Conservation (phyloP, 2,329 filamentous ascomycete genomes). For the Aspergillus transmontanensis region DNA sequence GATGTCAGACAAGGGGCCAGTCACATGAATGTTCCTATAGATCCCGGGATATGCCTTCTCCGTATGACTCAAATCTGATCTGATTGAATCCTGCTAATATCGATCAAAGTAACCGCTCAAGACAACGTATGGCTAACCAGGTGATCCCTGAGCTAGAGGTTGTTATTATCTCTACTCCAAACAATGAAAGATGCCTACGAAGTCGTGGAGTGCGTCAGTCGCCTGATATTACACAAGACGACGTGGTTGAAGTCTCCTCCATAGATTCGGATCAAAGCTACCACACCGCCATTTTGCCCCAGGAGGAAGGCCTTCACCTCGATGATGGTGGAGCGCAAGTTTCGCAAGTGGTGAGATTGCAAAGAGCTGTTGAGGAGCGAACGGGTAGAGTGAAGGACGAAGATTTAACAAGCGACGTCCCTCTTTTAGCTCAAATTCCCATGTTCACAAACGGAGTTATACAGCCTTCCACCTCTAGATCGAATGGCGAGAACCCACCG, state of each 20-base stretch:
- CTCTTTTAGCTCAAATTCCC: neutral
- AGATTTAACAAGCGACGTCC: neutral
- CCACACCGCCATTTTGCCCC: conserved; percentile 7
- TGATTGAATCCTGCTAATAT: neutral
- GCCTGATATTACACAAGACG: neutral
- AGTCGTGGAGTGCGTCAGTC: neutral
- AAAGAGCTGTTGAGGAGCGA: conserved; percentile 8
- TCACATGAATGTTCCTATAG: conserved; percentile 14
- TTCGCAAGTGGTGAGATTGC: conserved; percentile 7
- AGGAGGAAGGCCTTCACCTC: neutral
- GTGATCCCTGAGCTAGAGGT: neutral
- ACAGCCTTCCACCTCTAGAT: neutral
- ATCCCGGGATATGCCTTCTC: conserved; percentile 14
- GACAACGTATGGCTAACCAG: neutral
- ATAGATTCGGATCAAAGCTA: conserved; percentile 10
- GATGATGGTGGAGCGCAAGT: neutral
- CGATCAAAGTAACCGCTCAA: neutral
- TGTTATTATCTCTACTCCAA: neutral
- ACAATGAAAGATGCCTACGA: no score
- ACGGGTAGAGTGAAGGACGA: conserved; percentile 15
- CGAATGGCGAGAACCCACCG: neutral
- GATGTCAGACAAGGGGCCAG: conserved; percentile 3
- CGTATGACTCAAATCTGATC: conserved; percentile 6
- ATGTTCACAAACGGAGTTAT: neutral
- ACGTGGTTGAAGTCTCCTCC: conserved; percentile 6